Evolutionary conservation across 345 rosid species (phyloP), one percentile per base, ranked within the genome.

Genomic region (Psidium friedrichsthalianum): DNA sequence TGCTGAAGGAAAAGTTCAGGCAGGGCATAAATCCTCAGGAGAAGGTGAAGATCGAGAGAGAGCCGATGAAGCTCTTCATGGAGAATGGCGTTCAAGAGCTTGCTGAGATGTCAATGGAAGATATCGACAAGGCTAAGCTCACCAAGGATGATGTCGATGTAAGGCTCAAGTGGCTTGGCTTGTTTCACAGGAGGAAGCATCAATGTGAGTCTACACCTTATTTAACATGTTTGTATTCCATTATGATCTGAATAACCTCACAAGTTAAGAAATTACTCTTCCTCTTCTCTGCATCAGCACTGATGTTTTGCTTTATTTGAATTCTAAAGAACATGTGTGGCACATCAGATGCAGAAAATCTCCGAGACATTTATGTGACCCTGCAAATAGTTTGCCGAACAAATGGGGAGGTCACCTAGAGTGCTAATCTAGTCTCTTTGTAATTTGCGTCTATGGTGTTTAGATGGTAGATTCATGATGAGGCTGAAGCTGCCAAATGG

Each of bases 401-500:
- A 32, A 69, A 18, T 32, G 47, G 78, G 12, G 12, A 16, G 78
- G 47, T 69, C 78, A 69, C 78, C 78, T 69, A 15, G 44, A 74
- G 49, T 18, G 29, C 40, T n/a, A 55, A 16, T 82, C 42, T 16
- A 36, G 78, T 69, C 78, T 69, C 24, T 22, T 32, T 69, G 9
- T 32, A 32, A 22, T 74, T 83, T 83, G 16, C 15, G 22, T 51
- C 82, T 51, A 40, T 85, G 29, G 56, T 86, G 84, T 56, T 74
- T 87, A 95, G 99, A 97, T 91, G 99, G 98, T 36, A 92, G 98
- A 88, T 97, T 97, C 89, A 97, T 97, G 99, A 97, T 97, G 98
- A 95, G 99, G 88, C 83, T 97, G 84, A 97, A 97, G 92, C 91
- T 95, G 64, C 99, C 99, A 74, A 95, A 97, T 88, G 99, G 98